phyloP scores from a whole-genome alignment of 192 early-diverging fungal species.

The Phycomyces nitens region DNA sequence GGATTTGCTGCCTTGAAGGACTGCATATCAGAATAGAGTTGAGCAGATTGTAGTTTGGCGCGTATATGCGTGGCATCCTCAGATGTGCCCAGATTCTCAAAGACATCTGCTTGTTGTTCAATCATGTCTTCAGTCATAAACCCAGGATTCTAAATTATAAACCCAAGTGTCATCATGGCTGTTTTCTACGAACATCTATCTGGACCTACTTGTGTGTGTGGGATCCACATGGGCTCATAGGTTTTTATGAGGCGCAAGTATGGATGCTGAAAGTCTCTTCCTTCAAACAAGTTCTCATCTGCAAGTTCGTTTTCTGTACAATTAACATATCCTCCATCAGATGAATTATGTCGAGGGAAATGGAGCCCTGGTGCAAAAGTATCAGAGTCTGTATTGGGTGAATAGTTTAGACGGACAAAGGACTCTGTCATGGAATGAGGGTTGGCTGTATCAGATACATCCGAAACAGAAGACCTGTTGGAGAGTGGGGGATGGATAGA shows the following conservation, averaged over 20 bases:
- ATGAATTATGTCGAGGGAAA: constrained; percentile 22
- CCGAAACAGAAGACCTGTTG: constrained; percentile 22
- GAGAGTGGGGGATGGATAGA: constrained; percentile 1
- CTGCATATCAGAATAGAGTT: constrained; percentile 79
- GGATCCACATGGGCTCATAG: constrained; percentile 64
- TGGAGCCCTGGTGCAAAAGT: constrained; percentile 1
- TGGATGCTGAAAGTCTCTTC: constrained; percentile 36
- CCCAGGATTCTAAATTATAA: constrained; percentile 53
- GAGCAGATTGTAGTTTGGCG: constrained; percentile 73
- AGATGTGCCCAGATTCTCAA: constrained; percentile 76
- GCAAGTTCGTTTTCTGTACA: constrained; percentile 32
- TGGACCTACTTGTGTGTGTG: constrained; percentile 54
- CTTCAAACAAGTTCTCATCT: constrained; percentile 45
- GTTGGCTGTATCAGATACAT: constrained; percentile 26
- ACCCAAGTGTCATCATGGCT: not conserved
- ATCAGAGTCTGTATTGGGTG: constrained; percentile 41
- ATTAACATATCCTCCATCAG: constrained; percentile 14
- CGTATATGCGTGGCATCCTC: constrained; percentile 66
- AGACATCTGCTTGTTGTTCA: constrained; percentile 69
- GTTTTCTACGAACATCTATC: not conserved
- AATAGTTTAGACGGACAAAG: constrained; percentile 50
- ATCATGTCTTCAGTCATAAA: constrained; percentile 90
- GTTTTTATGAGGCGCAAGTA: constrained; percentile 39
- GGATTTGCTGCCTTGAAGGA: constrained; percentile 96
- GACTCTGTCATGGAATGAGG: constrained; percentile 44